Conservation (phyloP, 805 yeast species). For the Yarrowia alimentaria region DNA sequence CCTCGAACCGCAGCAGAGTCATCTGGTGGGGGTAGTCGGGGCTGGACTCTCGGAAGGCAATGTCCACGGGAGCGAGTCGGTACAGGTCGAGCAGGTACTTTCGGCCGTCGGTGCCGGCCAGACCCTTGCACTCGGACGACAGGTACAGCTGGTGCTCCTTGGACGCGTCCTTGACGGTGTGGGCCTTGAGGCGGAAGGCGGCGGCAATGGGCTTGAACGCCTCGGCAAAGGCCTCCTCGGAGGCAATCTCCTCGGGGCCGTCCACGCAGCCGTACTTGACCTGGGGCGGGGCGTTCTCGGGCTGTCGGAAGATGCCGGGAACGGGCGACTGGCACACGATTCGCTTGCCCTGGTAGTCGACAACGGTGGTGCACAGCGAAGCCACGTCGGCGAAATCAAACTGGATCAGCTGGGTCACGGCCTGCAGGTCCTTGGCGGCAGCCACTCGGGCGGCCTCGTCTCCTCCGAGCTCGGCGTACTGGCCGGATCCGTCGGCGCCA, state of each 20-base stretch:
- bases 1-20: slow-evolving; percentile 77
- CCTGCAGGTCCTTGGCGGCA: slow-evolving; percentile 71
- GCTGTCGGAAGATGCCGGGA: slow-evolving; percentile 73
- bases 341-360: slow-evolving; percentile 87
- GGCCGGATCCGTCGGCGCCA: slow-evolving; percentile 68
- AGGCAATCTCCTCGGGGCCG: slow-evolving; percentile 50
- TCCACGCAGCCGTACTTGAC: slow-evolving; percentile 77
- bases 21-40: slow-evolving; percentile 78
- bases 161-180: slow-evolving; percentile 53
- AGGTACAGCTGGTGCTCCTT: slow-evolving; percentile 49
- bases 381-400: slow-evolving; percentile 62
- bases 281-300: slow-evolving; percentile 44
- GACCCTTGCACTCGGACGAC: slow-evolving; percentile 82
- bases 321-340: slow-evolving; percentile 92
- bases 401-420: slow-evolving; percentile 66
- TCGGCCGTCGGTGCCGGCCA: slow-evolving; percentile 80
- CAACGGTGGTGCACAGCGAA: slow-evolving; percentile 76
- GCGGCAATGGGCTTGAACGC: slow-evolving; percentile 63
- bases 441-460: slow-evolving; percentile 82
- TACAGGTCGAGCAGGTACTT: slow-evolving; percentile 80
- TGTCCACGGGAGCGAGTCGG: slow-evolving; percentile 81
- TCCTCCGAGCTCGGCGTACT: slow-evolving; percentile 68
- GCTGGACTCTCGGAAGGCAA: slow-evolving; percentile 62
- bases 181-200: slow-evolving; percentile 74
- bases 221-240: slow-evolving; percentile 53